Percentiles rank a stretch among this genome's conserved stretches.
Conservation (phyloP, 148 eudicot genomes). For the Camellia granthamiana region DNA sequence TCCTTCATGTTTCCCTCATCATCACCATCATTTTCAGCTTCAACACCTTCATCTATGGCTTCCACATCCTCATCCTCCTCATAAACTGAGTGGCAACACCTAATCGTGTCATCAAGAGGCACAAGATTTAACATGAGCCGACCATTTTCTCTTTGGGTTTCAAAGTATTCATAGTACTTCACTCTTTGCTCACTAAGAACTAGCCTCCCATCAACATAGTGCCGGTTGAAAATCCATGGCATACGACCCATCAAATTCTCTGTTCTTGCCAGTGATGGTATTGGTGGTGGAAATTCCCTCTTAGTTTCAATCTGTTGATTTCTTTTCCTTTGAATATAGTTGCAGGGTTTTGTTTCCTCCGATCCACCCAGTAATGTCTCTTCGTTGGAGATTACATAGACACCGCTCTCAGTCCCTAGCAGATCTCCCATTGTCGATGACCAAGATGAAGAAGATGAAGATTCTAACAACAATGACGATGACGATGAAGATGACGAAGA, state of each 20-base stretch:
- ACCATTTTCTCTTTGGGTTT: constrained; percentile 14
- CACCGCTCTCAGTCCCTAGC: constrained; percentile 11
- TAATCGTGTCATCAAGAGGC: background rate
- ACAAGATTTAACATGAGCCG: constrained; percentile 13
- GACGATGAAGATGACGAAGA: background rate
- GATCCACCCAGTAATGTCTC: background rate
- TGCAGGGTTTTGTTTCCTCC: background rate
- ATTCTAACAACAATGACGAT: too few species aligned
- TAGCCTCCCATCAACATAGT: constrained; percentile 14
- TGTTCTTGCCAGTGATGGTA: constrained; percentile 9
- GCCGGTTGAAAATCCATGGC: constrained; percentile 15
- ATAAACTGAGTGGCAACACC: background rate
- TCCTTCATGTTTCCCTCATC: background rate
- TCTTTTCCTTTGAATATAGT: background rate
- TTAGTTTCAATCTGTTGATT: background rate
- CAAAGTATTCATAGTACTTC: constrained; percentile 16
- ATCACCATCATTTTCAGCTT: background rate
- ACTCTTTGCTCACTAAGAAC: constrained; percentile 5
- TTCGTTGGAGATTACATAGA: constrained; percentile 4
- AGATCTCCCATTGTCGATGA: background rate
- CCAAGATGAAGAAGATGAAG: background rate
- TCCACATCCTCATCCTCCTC: background rate
- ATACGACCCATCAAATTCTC: constrained; percentile 5
- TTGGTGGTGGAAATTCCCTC: constrained; percentile 24
- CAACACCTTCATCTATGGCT: background rate